These are phyloP conservation scores for Coniochaeta sp. DNA, from an alignment of 2,329 filamentous ascomycete genomes.

Conservation along the genomic window DNA sequence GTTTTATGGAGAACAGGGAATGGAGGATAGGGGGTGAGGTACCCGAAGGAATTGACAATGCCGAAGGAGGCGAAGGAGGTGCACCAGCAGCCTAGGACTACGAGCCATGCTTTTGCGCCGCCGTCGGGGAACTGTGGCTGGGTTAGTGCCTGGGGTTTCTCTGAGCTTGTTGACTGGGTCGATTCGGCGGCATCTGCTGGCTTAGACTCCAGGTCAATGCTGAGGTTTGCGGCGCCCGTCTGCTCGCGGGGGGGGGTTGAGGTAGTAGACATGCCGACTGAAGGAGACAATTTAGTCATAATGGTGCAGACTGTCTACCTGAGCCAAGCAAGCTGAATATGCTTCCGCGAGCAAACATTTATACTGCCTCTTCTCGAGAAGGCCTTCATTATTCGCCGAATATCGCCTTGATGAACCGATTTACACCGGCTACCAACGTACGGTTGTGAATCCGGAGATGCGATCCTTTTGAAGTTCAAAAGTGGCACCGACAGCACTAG, in stretches of 20 bases:
- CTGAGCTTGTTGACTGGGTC: background rate
- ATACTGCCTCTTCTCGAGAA: too few relatives aligned
- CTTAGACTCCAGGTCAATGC: background rate
- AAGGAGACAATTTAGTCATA: too few relatives aligned
- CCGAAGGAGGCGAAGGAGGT: conserved; percentile 4
- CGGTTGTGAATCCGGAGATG: background rate
- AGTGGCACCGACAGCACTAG: too few relatives aligned
- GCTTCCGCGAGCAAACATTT: background rate
- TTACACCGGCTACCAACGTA: too few relatives aligned
- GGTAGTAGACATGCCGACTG: background rate
- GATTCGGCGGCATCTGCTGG: background rate
- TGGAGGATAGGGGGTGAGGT: background rate
- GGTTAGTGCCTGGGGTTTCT: background rate
- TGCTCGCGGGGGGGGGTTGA: background rate
- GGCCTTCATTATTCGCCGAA: too few relatives aligned
- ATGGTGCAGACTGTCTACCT: background rate
- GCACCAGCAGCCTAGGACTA: conserved; percentile 1
- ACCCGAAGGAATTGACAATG: conserved; percentile 5
- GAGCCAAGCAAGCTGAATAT: background rate
- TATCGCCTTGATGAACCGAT: too few relatives aligned
- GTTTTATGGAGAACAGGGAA: too few relatives aligned
- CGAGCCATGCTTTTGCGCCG: conserved; percentile 1
- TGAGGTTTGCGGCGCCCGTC: background rate
- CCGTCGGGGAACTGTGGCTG: conserved; percentile 1
- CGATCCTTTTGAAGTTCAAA: background rate